Evolutionary conservation across 2,329 filamentous ascomycete species (phyloP).

Genomic region (Lachnellula arida): DNA sequence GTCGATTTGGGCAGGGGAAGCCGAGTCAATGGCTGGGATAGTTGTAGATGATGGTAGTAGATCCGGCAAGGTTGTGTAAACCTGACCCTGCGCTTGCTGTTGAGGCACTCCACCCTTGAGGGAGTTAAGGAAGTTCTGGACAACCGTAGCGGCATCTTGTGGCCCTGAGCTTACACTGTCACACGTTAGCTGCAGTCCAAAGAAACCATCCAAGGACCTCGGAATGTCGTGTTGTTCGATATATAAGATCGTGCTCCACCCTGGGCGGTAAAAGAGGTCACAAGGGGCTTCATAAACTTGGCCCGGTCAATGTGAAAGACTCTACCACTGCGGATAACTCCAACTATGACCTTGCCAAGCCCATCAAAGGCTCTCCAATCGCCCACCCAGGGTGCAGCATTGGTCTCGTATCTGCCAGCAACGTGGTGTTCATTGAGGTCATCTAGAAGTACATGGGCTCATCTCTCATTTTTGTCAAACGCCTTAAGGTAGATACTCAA

Average conservation of each 20-base stretch:
- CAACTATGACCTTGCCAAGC: background rate
- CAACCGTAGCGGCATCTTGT: conserved; percentile 67
- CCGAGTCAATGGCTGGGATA: conserved; percentile 64
- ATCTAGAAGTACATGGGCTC: conserved; percentile 32
- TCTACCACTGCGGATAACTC: background rate
- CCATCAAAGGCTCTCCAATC: background rate
- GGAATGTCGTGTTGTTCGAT: background rate
- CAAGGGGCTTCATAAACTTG: background rate
- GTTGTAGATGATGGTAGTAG: conserved; percentile 76
- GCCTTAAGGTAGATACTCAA: conserved; percentile 28
- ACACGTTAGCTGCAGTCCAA: conserved; percentile 39
- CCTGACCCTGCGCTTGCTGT: conserved; percentile 51
- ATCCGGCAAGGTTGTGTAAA: conserved; percentile 81
- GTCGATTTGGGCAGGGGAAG: conserved; percentile 60
- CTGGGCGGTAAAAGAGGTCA: background rate
- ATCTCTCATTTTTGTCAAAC: conserved; percentile 26
- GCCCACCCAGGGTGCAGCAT: background rate
- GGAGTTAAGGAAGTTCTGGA: conserved; percentile 85
- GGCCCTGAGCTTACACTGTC: conserved; percentile 55
- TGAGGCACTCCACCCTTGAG: conserved; percentile 52
- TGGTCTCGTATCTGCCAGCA: background rate
- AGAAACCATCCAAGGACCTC: too few relatives aligned
- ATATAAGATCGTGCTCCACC: background rate
- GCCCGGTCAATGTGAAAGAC: background rate
- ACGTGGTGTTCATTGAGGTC: conserved; percentile 24